phyloP scores from a whole-genome alignment of 2,329 filamentous ascomycete species.

The Penicillium sp. region DNA sequence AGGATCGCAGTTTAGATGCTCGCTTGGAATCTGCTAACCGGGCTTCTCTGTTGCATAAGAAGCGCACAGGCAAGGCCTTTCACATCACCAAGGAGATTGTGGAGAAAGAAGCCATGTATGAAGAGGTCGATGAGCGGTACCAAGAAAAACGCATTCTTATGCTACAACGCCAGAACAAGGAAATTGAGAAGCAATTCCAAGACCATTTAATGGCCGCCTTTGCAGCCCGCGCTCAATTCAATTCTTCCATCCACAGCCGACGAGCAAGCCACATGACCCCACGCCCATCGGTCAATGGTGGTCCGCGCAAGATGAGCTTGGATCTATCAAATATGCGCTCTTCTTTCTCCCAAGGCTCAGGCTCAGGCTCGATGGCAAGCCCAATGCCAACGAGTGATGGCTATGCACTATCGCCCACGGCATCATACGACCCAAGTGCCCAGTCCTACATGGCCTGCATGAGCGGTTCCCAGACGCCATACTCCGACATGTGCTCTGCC shows the following conservation, averaged over 20 bases:
- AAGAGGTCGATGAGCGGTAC: conserved; percentile 76
- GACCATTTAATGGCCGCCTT: conserved; percentile 32
- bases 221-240: conserved; percentile 16
- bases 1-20: conserved; percentile 78
- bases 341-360: conserved; percentile 20
- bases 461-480: conserved; percentile 15
- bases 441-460: conserved; percentile 21
- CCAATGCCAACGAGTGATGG: conserved; percentile 18
- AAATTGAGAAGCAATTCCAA: conserved; percentile 33
- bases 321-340: conserved; percentile 27
- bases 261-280: conserved; percentile 21
- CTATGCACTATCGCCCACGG: conserved; percentile 23
- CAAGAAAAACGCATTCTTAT: conserved; percentile 35
- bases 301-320: conserved; percentile 30
- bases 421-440: conserved; percentile 16
- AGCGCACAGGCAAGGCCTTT: conserved; percentile 71
- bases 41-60: conserved; percentile 85
- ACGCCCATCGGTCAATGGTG: conserved; percentile 22
- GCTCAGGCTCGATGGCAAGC: conserved; percentile 21
- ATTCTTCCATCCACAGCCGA: conserved; percentile 23
- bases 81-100: conserved; percentile 80
- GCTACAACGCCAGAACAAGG: conserved; percentile 32
- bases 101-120: conserved; percentile 87
- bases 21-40: conserved; percentile 76
- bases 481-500: conserved; percentile 16